Base-by-base conservation (phyloP, 306 rosid genomes). In the Rosa chinensis region DNA sequence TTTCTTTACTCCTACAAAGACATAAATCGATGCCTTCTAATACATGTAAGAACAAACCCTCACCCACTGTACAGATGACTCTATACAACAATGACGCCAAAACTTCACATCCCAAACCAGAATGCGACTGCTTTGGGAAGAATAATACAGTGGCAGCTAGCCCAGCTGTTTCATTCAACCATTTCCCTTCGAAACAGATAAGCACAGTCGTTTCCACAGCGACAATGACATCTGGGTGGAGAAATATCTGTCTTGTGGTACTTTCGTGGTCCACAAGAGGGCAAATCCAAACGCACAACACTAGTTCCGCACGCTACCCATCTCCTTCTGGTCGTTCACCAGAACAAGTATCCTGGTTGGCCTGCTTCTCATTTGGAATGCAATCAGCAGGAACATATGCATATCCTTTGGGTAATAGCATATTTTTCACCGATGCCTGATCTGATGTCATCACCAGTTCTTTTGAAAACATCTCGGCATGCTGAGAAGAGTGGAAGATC, bases 401-500 rank as follows among this genome's bases (percentile, higher is more conserved):
- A 85, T 96, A 96, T 74, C 97, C 97, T 81, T 96, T 96, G 40
- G 99, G 99, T 76, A 96, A 82, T 83, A 20, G 88, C 82, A 89
- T 89, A 80, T 96, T 96, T 88, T 90, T 96, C 93, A 96, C 85
- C 11, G 96, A 89, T 32, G 99, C 99, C 87, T 96, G 97, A 79
- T 96, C 99, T 18, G 98, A 96, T 8, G 99, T 96, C 99, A 96
- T 96, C 61, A 93, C 91, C 75, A 96, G 85, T 86, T 96, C 99
- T 80, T 91, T 96, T 69, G 89, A 97, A 82, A 96, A 91, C 18
- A 92, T 86, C 78, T 96, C 98, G 1, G 90, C 81, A 74, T 85
- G 91, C 98, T 96, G 92, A 21, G 47, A 83, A n/a, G 47, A 84
- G 68, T 64, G 81, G 35, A 74, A 61, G 80, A 82, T 35, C 80